Evolutionary conservation across 257 asterid genomes (phyloP).

Genomic region (Plantago ovata): DNA sequence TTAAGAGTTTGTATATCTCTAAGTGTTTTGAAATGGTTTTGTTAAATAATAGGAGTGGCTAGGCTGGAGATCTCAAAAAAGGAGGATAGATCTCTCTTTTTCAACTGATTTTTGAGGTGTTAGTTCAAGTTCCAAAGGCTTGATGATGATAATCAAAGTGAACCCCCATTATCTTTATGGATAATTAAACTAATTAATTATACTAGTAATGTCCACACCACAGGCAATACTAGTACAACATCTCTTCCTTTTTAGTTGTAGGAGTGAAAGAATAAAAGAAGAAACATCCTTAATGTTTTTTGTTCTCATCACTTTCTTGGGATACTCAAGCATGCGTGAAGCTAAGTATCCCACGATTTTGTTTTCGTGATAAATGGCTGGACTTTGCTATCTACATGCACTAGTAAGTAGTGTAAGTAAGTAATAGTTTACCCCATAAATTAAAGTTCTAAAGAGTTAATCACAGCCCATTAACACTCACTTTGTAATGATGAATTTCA

Average conservation of each 20-base stretch:
- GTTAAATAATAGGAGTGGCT: conserved; percentile 7
- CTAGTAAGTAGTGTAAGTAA: no score
- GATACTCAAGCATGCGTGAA: conserved; percentile 59
- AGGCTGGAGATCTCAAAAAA: conserved; percentile 13
- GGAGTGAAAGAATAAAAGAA: background rate
- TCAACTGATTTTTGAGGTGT: conserved; percentile 9
- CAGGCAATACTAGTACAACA: background rate
- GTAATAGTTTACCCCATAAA: no score
- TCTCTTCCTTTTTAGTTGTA: background rate
- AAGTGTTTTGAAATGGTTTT: background rate
- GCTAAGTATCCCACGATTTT: conserved; percentile 26
- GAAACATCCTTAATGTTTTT: conserved; percentile 23
- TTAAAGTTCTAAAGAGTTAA: background rate
- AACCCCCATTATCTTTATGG: background rate
- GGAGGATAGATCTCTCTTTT: conserved; percentile 10
- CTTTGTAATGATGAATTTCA: background rate
- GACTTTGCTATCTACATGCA: no score
- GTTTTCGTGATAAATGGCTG: background rate
- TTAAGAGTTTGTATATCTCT: background rate
- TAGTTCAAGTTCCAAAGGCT: conserved; percentile 38
- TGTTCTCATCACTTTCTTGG: conserved; percentile 53
- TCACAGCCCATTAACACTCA: background rate
- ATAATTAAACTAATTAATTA: background rate
- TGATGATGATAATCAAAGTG: conserved; percentile 12
- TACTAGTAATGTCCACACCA: background rate